phyloP scores from a whole-genome alignment of 2,329 filamentous ascomycete species.

The Exophiala mesophila region DNA sequence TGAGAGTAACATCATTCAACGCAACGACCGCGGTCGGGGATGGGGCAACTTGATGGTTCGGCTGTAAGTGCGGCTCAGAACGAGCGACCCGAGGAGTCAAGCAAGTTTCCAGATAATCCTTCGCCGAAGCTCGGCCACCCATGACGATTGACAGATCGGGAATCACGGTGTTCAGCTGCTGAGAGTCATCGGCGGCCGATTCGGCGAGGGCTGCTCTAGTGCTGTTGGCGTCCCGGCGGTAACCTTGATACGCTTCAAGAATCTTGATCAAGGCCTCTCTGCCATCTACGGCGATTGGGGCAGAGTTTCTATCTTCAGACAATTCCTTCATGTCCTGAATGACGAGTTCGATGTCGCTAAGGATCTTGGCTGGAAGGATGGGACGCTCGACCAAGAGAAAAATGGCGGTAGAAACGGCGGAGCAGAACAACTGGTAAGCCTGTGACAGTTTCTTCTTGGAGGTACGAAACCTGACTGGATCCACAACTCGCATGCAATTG shows the following conservation, averaged over 20 bases:
- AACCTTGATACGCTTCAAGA: conserved; percentile 27
- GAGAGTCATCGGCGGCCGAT: not conserved
- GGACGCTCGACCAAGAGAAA: conserved; percentile 29
- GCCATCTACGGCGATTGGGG: conserved; percentile 25
- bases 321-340: conserved; percentile 25
- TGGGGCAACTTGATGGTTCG: not conserved
- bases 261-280: conserved; percentile 27
- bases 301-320: conserved; percentile 18
- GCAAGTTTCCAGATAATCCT: conserved; percentile 23
- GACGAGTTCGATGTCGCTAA: conserved; percentile 28
- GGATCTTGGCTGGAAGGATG: conserved; percentile 1
- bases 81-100: not conserved
- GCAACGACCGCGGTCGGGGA: not conserved
- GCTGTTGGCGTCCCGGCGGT: conserved; percentile 5
- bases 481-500: conserved; percentile 24
- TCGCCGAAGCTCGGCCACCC: conserved; percentile 27
- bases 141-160: conserved; percentile 28
- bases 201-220: not conserved
- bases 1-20: not conserved
- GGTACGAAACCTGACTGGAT: conserved; percentile 21
- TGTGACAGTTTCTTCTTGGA: conserved; percentile 27
- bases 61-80: not conserved
- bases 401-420: conserved; percentile 28
- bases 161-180: conserved; percentile 19
- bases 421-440: conserved; percentile 28